These are phyloP conservation scores for Exophiala mesophila DNA, from an alignment of 2,329 filamentous ascomycete genomes.

Conservation along the genomic window DNA sequence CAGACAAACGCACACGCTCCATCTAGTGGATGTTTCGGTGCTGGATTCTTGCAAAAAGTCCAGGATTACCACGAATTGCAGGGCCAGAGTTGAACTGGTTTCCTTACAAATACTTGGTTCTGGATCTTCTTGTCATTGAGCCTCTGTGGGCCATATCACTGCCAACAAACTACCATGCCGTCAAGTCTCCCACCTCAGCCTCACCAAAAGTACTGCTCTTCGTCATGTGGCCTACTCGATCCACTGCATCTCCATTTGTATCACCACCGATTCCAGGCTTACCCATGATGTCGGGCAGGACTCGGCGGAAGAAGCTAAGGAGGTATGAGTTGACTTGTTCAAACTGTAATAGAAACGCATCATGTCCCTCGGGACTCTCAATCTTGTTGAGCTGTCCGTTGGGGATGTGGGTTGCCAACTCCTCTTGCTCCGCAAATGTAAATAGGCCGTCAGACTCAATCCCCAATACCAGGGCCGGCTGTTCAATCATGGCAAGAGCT, in stretches of 20 bases:
- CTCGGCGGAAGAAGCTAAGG: conserved; percentile 73
- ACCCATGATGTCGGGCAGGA: conserved; percentile 82
- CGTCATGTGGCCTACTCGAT: conserved; percentile 57
- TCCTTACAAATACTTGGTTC: neutral
- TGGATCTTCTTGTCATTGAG: neutral
- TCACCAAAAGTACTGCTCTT: conserved; percentile 94
- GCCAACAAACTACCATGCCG: conserved; percentile 22
- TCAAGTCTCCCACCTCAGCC: conserved; percentile 83
- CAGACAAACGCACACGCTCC: neutral
- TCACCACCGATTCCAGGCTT: conserved; percentile 42
- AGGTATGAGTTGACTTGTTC: conserved; percentile 92
- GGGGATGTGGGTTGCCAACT: conserved; percentile 76
- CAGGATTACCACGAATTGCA: neutral
- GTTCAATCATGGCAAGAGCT: conserved; percentile 75
- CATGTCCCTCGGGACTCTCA: conserved; percentile 90
- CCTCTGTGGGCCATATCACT: neutral
- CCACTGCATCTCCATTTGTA: conserved; percentile 29
- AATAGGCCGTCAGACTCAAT: conserved; percentile 96
- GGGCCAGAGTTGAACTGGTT: neutral
- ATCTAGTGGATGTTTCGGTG: neutral
- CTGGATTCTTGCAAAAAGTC: neutral
- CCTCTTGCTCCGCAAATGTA: conserved; percentile 93
- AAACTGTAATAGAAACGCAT: conserved; percentile 93
- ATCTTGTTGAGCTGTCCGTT: conserved; percentile 77
- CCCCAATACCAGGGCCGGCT: conserved; percentile 84